Evolutionary conservation across 768 basidiomycete species (phyloP), one percentile per base, ranked within the genome.

Genomic region (Infundibulicybe gibba): DNA sequence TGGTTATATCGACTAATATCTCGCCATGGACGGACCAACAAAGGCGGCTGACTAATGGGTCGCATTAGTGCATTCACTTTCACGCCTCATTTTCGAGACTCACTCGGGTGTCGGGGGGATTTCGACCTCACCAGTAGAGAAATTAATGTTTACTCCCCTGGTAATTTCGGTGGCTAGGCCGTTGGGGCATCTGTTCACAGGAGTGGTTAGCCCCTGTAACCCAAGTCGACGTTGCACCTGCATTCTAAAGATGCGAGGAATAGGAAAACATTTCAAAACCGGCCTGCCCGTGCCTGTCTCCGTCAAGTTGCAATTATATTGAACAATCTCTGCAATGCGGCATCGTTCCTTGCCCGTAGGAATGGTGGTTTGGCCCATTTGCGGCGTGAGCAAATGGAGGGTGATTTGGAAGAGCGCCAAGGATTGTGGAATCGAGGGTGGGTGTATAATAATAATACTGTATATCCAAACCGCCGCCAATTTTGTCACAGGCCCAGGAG

Each of bases 221-320:
- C 16, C 21, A 41, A 48, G 19, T 15, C 15, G 42, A 48, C 31
- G 33, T 19, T 50, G 9, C 8, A 53, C 81, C 64, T 57, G 87
- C 90, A 88, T 67, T 61, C 73, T 71, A 56, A 94, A 87, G 20
- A 92, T 71, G 13, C 91, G 80, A 21, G 85, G 79, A 39, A 93
- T 65, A 5, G 89, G 90, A 59, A 79, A 81, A 60, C 90, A 93
- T 32, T 79, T 75, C 40, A 80, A 58, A 42, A 63, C 53, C 5
- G 58, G 61, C 6, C 43, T 54, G 12, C 65, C 66, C 13, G 54
- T 19, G 25, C 37, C 33, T 35, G 51, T 58, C 13, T 52, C 55
- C 49, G 75, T 67, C 38, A 64, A 55, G 39, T 76, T 66, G 61
- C 89, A 93, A 20, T 68, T 75, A 61, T 79, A 86, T 58, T 91